Conservation (phyloP, 257 asterid genomes). For the Ligustrum vulgare region DNA sequence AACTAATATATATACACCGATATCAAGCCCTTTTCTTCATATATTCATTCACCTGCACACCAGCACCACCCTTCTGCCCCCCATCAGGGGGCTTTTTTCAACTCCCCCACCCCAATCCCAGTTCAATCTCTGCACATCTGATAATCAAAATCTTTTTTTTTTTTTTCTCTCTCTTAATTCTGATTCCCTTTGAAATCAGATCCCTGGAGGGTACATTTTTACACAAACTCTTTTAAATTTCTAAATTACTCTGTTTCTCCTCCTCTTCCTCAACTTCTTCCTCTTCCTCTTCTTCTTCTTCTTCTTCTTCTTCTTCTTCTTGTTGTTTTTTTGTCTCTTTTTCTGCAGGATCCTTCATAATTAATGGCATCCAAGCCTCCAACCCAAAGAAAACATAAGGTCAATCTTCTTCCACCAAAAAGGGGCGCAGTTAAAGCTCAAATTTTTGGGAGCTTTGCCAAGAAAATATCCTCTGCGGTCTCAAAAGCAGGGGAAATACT, state of each 20-base stretch:
- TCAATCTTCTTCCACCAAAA: constrained; percentile 36
- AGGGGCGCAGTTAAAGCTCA: constrained; percentile 64
- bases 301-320: neutral
- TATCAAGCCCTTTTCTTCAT: neutral
- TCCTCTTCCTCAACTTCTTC: neutral
- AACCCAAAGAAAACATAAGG: neutral
- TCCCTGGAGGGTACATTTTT: neutral
- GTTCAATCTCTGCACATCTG: neutral
- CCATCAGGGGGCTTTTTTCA: neutral
- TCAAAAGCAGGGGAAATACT: constrained; percentile 25
- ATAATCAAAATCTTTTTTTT: neutral
- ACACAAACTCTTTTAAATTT: constrained; percentile 6
- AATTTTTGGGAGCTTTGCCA: constrained; percentile 50
- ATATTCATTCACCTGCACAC: neutral
- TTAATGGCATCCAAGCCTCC: constrained; percentile 27
- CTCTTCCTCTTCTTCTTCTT: neutral
- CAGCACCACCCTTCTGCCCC: neutral
- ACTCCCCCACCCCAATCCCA: neutral
- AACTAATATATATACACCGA: neutral
- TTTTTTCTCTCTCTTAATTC: no score
- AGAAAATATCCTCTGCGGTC: constrained; percentile 35
- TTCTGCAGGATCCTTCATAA: neutral
- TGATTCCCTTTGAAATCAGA: neutral
- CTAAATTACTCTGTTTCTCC: neutral
- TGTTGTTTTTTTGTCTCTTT: neutral